Percentiles rank a stretch among this genome's conserved stretches.
phyloP scores from a whole-genome alignment of 2,329 filamentous ascomycete species.

The Colletotrichum incanum region DNA sequence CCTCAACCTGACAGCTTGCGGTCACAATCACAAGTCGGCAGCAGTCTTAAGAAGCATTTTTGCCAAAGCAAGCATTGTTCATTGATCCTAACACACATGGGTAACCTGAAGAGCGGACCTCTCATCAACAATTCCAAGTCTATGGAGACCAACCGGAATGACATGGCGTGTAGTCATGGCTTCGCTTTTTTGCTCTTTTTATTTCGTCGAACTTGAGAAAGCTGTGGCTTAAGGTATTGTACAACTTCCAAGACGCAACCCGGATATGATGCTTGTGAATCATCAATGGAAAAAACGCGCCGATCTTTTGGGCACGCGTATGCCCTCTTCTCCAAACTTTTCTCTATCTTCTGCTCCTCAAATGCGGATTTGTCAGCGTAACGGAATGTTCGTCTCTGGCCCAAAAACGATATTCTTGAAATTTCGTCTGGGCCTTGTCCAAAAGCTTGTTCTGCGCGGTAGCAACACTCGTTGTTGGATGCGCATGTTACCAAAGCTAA shows the following conservation, averaged over 20 bases:
- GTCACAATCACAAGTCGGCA: not conserved
- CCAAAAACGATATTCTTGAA: conserved; percentile 17
- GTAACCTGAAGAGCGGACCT: not conserved
- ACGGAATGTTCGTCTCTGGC: conserved; percentile 18
- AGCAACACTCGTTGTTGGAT: conserved; percentile 21
- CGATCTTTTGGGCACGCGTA: conserved; percentile 21
- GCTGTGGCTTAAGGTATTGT: conserved; percentile 26
- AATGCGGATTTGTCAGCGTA: conserved; percentile 16
- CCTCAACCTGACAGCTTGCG: conserved; percentile 3
- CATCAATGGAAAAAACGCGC: conserved; percentile 16
- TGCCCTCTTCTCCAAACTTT: conserved; percentile 36
- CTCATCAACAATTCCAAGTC: no score
- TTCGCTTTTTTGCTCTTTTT: conserved; percentile 23
- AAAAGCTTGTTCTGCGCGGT: conserved; percentile 16
- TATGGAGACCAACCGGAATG: not conserved
- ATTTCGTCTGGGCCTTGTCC: conserved; percentile 5
- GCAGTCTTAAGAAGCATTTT: not conserved
- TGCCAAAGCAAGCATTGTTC: not conserved
- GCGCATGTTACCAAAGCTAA: conserved; percentile 4
- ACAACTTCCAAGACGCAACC: conserved; percentile 29
- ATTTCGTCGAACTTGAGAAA: conserved; percentile 25
- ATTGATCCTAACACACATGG: not conserved
- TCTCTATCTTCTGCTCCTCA: conserved; percentile 36
- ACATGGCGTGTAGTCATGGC: conserved; percentile 8
- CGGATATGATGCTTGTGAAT: conserved; percentile 10